phyloP scores from a whole-genome alignment of 1,139 yeast genomes.

The Torulaspora pretoriensis region DNA sequence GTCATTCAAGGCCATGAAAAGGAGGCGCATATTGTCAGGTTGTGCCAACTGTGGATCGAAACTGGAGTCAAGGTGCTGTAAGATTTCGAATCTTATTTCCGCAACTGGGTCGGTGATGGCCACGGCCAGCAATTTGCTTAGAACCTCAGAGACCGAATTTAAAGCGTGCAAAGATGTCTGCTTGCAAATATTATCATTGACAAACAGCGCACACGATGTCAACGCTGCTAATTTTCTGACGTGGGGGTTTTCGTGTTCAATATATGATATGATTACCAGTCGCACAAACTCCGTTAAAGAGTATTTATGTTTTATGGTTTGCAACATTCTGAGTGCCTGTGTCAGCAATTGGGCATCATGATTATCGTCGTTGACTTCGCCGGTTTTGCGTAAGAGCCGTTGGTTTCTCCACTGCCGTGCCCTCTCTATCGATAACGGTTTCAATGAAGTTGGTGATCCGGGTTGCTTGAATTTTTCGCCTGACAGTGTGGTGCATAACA shows the following conservation, averaged over 20 bases:
- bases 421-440: slow-evolving; percentile 53
- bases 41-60: slow-evolving; percentile 93
- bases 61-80: slow-evolving; percentile 64
- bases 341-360: slow-evolving; percentile 34
- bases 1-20: slow-evolving; percentile 88
- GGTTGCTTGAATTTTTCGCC: slow-evolving; percentile 83
- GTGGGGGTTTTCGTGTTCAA: slow-evolving; percentile 72
- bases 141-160: slow-evolving; percentile 77
- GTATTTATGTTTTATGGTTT: slow-evolving; percentile 68
- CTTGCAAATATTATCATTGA: slow-evolving; percentile 75
- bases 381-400: slow-evolving; percentile 60
- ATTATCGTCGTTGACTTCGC: slow-evolving; percentile 34
- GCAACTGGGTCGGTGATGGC: slow-evolving; percentile 89
- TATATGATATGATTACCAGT: slow-evolving; percentile 72
- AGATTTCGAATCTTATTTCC: slow-evolving; percentile 76
- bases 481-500: slow-evolving; percentile 72
- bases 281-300: slow-evolving; percentile 85
- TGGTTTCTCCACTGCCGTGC: slow-evolving; percentile 77
- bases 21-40: slow-evolving; percentile 78
- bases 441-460: slow-evolving; percentile 72
- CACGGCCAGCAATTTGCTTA: slow-evolving; percentile 72
- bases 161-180: slow-evolving; percentile 84
- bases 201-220: slow-evolving; percentile 76
- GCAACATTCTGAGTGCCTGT: slow-evolving; percentile 53
- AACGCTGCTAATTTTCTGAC: slow-evolving; percentile 83